These are phyloP conservation scores for Suhomyces terraborum DNA, from an alignment of 1,139 yeast species.

Conservation along the genomic window DNA sequence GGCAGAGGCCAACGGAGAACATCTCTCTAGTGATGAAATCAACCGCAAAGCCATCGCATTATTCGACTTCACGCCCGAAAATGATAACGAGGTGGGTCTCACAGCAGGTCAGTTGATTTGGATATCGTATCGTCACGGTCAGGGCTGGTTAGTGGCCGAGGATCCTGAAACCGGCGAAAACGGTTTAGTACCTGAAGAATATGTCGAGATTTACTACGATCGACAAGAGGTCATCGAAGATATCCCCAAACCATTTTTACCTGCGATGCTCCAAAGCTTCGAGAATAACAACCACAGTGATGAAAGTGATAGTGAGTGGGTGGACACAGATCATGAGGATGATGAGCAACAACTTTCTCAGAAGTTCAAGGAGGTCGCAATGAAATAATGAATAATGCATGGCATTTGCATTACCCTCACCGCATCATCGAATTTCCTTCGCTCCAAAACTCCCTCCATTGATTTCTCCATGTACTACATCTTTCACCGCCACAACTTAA, in stretches of 20 bases:
- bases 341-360: conserved; percentile 9
- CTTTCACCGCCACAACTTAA: too few species aligned
- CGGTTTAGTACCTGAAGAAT: conserved; percentile 95
- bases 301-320: conserved; percentile 39
- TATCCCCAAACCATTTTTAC: conserved; percentile 50
- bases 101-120: conserved; percentile 81
- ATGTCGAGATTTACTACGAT: conserved; percentile 59
- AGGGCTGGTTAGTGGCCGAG: conserved; percentile 97
- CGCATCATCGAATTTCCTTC: too few species aligned
- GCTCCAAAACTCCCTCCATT: background rate
- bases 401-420: background rate
- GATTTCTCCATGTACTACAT: too few species aligned
- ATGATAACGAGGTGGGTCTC: conserved; percentile 84
- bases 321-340: conserved; percentile 33
- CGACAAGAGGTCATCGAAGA: conserved; percentile 35
- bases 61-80: conserved; percentile 89
- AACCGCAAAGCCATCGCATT: conserved; percentile 74
- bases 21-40: conserved; percentile 36
- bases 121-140: conserved; percentile 91
- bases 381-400: too few species aligned
- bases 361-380: background rate
- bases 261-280: conserved; percentile 36
- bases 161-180: conserved; percentile 78
- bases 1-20: conserved; percentile 2
- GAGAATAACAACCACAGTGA: conserved; percentile 12